phyloP scores from a whole-genome alignment of 306 rosid genomes.

The Cucurbita argyrosperma region DNA sequence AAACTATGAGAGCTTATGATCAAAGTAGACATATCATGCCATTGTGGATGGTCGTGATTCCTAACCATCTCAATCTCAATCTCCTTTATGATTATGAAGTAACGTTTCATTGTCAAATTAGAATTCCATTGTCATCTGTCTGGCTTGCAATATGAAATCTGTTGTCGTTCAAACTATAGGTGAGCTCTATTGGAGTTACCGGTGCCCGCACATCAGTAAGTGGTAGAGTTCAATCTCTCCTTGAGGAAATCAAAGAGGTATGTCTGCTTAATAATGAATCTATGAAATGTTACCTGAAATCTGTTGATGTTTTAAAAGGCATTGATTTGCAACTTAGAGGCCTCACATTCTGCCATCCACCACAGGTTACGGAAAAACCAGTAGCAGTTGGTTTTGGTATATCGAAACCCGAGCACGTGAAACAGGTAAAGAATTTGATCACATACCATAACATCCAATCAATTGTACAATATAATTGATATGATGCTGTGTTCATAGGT shows the following conservation, averaged over 20 bases:
- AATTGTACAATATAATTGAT: neutral
- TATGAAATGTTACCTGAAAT: neutral
- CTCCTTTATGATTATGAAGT: neutral
- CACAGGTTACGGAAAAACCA: conserved; percentile 58
- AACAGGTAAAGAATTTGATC: conserved; percentile 33
- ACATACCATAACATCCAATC: neutral
- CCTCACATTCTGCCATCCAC: neutral
- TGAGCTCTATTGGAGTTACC: conserved; percentile 80
- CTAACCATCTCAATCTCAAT: too few species aligned
- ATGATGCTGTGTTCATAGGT: conserved; percentile 21
- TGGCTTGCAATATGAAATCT: neutral
- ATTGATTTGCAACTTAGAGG: neutral
- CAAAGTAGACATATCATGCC: too few species aligned
- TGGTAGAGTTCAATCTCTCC: conserved; percentile 39
- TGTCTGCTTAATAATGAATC: conserved; percentile 10
- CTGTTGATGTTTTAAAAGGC: neutral
- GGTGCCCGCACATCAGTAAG: conserved; percentile 77
- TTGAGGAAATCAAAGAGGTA: conserved; percentile 69
- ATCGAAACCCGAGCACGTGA: conserved; percentile 72
- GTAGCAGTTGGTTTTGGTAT: conserved; percentile 96
- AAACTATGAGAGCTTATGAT: too few species aligned
- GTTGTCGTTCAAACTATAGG: conserved; percentile 23
- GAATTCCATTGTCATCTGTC: neutral
- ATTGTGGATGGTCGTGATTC: too few species aligned
- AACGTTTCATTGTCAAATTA: neutral